Percentiles rank a stretch among this genome's conserved stretches.
Evolutionary conservation across 306 rosid species (phyloP).

Genomic region (Quercus agrifolia): DNA sequence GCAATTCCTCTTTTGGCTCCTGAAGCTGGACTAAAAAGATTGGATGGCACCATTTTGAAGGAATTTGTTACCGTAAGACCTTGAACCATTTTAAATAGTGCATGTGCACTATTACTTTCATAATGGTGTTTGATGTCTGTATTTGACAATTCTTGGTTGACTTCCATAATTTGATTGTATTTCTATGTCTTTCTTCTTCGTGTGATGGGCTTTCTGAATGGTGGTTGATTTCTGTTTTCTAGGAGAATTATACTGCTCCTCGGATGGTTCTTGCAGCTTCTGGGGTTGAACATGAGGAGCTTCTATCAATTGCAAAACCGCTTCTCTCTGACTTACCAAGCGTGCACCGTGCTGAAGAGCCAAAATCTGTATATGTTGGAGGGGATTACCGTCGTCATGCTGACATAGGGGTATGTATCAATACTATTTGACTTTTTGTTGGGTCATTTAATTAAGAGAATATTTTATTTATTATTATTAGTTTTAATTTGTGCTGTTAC

Average conservation of each 20-base stretch:
- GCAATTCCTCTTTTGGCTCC: constrained; percentile 94
- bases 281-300: constrained; percentile 89
- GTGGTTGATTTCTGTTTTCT: constrained; percentile 27
- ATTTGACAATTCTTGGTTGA: background rate
- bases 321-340: constrained; percentile 85
- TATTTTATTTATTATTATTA: background rate
- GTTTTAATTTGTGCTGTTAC: background rate
- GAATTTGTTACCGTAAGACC: constrained; percentile 79
- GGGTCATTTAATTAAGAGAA: background rate
- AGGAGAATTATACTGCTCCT: constrained; percentile 97
- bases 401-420: constrained; percentile 61
- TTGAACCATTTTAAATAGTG: constrained; percentile 23
- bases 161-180: background rate
- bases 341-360: constrained; percentile 49
- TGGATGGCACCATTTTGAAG: constrained; percentile 67
- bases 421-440: background rate
- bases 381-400: constrained; percentile 92
- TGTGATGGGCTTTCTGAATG: constrained; percentile 18
- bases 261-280: constrained; percentile 94
- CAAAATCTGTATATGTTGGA: constrained; percentile 77
- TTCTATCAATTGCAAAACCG: constrained; percentile 77
- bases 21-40: constrained; percentile 60
- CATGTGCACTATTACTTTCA: constrained; percentile 13
- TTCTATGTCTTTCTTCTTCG: background rate
- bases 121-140: background rate